Percentiles rank a stretch among this genome's conserved stretches.
phyloP scores from a whole-genome alignment of 2,329 filamentous ascomycete genomes.

The Aciculosporium take region DNA sequence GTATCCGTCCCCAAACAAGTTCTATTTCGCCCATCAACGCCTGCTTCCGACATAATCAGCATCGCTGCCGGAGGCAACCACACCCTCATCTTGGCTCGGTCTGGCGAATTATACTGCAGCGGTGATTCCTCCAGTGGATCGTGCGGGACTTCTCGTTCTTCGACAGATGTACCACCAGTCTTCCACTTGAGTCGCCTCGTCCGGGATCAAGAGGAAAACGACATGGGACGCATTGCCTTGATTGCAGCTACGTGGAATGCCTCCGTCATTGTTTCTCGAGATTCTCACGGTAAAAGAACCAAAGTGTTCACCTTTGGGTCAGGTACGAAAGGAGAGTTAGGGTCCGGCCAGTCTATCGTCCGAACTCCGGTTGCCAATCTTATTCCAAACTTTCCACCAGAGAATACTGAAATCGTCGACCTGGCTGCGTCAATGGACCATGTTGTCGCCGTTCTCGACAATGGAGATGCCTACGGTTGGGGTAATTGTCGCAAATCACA shows the following conservation, averaged over 20 bases:
- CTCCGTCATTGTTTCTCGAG: constrained; percentile 44
- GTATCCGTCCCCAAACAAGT: constrained; percentile 51
- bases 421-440: constrained; percentile 68
- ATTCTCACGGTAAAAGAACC: constrained; percentile 27
- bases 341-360: constrained; percentile 40
- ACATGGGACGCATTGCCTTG: constrained; percentile 19
- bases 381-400: constrained; percentile 51
- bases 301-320: constrained; percentile 50
- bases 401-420: constrained; percentile 41
- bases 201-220: constrained; percentile 12
- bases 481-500: constrained; percentile 79
- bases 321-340: constrained; percentile 59
- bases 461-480: constrained; percentile 77
- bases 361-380: constrained; percentile 31
- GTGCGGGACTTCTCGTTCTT: constrained; percentile 29
- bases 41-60: constrained; percentile 21
- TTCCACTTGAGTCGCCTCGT: constrained; percentile 27
- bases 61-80: constrained; percentile 69
- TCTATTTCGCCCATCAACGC: constrained; percentile 33
- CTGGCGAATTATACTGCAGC: constrained; percentile 47
- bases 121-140: constrained; percentile 45
- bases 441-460: constrained; percentile 55
- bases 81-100: constrained; percentile 54
- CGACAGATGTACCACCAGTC: constrained; percentile 16
- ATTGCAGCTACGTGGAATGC: constrained; percentile 70